These are phyloP conservation scores for Botrytis hyacinthi DNA, from an alignment of 2,329 filamentous ascomycete genomes.

Conservation along the genomic window DNA sequence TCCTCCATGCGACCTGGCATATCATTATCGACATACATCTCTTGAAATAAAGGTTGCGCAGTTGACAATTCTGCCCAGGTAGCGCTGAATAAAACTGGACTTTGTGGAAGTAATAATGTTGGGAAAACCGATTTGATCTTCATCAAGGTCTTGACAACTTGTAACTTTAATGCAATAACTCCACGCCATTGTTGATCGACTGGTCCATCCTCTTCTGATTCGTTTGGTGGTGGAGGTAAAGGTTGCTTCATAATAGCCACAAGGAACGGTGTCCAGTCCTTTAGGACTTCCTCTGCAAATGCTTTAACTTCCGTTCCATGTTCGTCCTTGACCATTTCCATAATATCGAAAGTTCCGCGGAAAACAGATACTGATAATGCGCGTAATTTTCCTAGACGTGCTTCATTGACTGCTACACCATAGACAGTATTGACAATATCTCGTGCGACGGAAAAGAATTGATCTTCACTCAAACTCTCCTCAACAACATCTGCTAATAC, in stretches of 20 bases:
- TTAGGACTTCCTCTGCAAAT: slow-evolving; percentile 84
- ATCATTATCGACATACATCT: slow-evolving; percentile 82
- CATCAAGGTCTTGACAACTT: slow-evolving; percentile 91
- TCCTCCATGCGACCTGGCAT: slow-evolving; percentile 87
- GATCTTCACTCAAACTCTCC: slow-evolving; percentile 87
- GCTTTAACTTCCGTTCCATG: slow-evolving; percentile 81
- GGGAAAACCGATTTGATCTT: slow-evolving; percentile 85
- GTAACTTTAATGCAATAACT: slow-evolving; percentile 81
- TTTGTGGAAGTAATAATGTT: slow-evolving; percentile 77
- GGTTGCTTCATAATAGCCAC: slow-evolving; percentile 71
- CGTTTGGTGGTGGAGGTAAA: slow-evolving; percentile 59
- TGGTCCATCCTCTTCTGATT: slow-evolving; percentile 55
- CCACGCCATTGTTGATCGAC: slow-evolving; percentile 71
- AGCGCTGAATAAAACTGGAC: slow-evolving; percentile 76
- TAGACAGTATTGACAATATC: slow-evolving; percentile 84
- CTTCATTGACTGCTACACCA: slow-evolving; percentile 73
- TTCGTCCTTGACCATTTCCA: slow-evolving; percentile 96
- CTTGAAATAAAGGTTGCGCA: slow-evolving; percentile 70
- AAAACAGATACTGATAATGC: slow-evolving; percentile 89
- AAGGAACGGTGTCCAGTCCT: slow-evolving; percentile 88
- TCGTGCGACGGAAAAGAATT: slow-evolving; percentile 87
- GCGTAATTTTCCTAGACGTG: slow-evolving; percentile 71
- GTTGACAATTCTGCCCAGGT: slow-evolving; percentile 85
- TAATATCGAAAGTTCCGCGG: slow-evolving; percentile 85
- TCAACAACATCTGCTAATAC: slow-evolving; percentile 89